Evolutionary conservation across 2,329 filamentous ascomycete species (phyloP).

Genomic region (Xylaria sp.): DNA sequence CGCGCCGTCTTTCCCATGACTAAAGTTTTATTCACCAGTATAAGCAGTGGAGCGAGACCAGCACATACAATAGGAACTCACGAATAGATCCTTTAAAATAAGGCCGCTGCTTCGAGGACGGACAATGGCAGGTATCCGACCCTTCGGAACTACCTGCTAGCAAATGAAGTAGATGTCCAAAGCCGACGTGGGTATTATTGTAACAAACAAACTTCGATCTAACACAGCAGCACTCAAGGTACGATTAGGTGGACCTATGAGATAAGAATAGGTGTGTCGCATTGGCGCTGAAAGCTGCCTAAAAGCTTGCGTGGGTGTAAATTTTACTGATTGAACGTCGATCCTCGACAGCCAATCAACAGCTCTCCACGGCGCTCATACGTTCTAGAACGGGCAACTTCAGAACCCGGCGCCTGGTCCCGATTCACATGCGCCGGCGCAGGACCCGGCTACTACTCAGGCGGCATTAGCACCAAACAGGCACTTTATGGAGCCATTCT

Average conservation of each 20-base stretch:
- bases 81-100: not conserved
- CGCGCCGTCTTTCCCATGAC: not conserved
- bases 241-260: not conserved
- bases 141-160: not conserved
- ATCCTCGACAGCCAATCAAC: conserved; percentile 21
- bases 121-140: not conserved
- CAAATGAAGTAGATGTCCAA: not conserved
- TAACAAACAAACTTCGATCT: not conserved
- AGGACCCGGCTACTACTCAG: conserved; percentile 5
- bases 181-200: too few relatives aligned
- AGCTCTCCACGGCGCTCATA: not conserved
- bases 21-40: not conserved
- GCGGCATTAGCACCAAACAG: conserved; percentile 10
- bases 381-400: conserved; percentile 28
- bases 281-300: not conserved
- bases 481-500: conserved; percentile 25
- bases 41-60: conserved; percentile 42
- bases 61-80: too few relatives aligned
- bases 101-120: conserved; percentile 8
- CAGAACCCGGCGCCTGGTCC: conserved; percentile 6
- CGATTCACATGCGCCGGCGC: conserved; percentile 21
- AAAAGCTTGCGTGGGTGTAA: not conserved
- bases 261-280: not conserved
- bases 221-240: not conserved
- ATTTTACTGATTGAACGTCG: not conserved